Evolutionary conservation across 2,329 filamentous ascomycete genomes (phyloP), one percentile per base, ranked within the genome.

Genomic region (Geosmithia morbida): DNA sequence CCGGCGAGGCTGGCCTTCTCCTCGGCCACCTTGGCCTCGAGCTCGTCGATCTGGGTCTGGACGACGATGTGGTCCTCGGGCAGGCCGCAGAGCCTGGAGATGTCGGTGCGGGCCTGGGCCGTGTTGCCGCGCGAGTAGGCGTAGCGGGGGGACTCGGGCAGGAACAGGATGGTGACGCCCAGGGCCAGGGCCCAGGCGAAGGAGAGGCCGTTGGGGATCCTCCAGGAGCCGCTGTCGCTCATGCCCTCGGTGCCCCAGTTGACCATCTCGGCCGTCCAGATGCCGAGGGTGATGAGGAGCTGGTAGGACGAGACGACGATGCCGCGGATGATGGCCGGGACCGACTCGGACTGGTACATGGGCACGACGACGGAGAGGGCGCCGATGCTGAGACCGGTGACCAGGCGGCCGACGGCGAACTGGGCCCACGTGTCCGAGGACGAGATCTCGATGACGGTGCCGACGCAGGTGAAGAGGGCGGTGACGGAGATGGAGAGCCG

Each of bases 321-420:
- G 55, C 79, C 79, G 54, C 81, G 75, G 46, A 85, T 74, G 49
- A 77, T 72, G 50, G 77, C 71, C 0, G 81, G 81, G 2, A 76
- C 75, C 48, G 72, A 79, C 61, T 85, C 81, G 16, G 72, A 75
- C 58, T 83, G 79, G 54, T 85, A 85, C 75, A 85, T 79, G 44
- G 78, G 78, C 1, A 81, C 77, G 22, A 77, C 65, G 41, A 82
- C 79, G 6, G 75, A 81, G 0, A 84, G 66, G 18, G 74, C 70
- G 26, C 81, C 81, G 44, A 85, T 77, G 18, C 79, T 79, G 2
- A 83, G 58, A 53, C 81, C 81, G 20, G 78, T 81, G n/a, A 83
- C 70, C 53, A 80, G 71, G 43, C 81, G 70, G 44, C 81, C 81
- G 17, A 81, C 60, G 26, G 79, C 79, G 49, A 84, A 72, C 54